Base-by-base conservation (phyloP, 257 asterid species). In the Solanum neorickii region DNA sequence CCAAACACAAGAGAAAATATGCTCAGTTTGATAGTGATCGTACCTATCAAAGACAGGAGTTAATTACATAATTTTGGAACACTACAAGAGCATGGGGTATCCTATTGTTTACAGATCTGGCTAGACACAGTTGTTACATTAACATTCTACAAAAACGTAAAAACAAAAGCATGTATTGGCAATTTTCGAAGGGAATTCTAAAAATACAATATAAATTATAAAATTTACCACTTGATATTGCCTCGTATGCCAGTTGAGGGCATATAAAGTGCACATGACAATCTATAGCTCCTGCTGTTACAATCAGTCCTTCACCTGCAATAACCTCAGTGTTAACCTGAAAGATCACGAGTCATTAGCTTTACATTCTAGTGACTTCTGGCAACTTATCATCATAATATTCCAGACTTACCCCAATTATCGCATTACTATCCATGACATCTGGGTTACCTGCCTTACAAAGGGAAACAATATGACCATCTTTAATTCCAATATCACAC, bases 211-310 rank as follows among this genome's bases (percentile, higher is more conserved):
- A 80, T 4, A 47, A 47, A 49, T 9, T 10, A 59, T 62, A 90
- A 88, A 87, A 85, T 95, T 90, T 87, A 97, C 99, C 99, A 92
- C 99, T 97, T 62, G 99, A 93, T 92, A 97, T 89, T 84, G 99
- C 97, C 90, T 95, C 99, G 87, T 89, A 89, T 44, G 98, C 99
- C 87, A 94, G 91, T 86, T 95, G 99, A 68, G 99, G 99, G 92
- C 99, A 97, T 91, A 97, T 97, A 86, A 95, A 95, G 90, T 97
- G 99, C 84, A 97, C 99, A 83, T 97, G 99, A 92, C 99, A 95
- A 89, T 97, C 98, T 90, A 97, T 90, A 44, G 96, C 99, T 85
- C 99, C 99, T 77, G 99, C 98, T 25, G 99, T 95, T 78, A 97
- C 91, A 90, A 95, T 95, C 93, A 93, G 91, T 89, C 99, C 99